A percentile compares a stretch with the other conserved stretches of the same genome.
These are phyloP conservation scores for Castanopsis chinensis DNA, from an alignment of 306 rosid species.

Conservation along the genomic window DNA sequence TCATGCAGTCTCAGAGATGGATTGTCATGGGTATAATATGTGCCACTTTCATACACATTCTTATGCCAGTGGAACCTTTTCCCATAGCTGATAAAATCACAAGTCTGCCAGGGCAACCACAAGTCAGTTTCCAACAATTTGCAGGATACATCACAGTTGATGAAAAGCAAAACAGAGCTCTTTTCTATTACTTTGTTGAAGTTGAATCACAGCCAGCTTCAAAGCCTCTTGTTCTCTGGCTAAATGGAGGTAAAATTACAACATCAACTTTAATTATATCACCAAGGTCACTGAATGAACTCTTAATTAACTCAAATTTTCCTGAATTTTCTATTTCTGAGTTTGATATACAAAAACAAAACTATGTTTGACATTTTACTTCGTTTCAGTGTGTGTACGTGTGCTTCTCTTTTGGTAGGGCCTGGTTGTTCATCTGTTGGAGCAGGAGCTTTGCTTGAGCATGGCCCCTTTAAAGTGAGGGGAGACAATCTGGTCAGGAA, in stretches of 20 bases:
- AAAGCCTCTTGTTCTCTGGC: conserved; percentile 53
- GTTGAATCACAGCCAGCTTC: conserved; percentile 37
- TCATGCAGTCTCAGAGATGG: conserved; percentile 14
- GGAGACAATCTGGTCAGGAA: conserved; percentile 45
- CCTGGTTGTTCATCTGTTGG: conserved; percentile 90
- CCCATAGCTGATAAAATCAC: conserved; percentile 15
- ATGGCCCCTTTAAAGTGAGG: conserved; percentile 69
- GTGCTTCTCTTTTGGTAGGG: conserved; percentile 39
- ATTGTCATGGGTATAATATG: not conserved
- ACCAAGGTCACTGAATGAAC: too few species aligned
- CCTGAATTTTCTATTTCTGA: too few species aligned
- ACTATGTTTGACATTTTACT: too few species aligned
- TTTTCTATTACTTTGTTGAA: conserved; percentile 48
- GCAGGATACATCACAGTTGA: conserved; percentile 37
- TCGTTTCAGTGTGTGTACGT: too few species aligned
- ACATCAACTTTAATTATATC: too few species aligned
- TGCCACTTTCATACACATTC: not conserved
- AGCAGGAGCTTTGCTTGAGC: conserved; percentile 66
- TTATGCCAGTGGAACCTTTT: not conserved
- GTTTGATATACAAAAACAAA: too few species aligned
- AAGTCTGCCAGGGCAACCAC: conserved; percentile 44
- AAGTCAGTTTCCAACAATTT: conserved; percentile 36
- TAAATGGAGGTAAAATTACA: conserved; percentile 53
- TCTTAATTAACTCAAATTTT: too few species aligned
- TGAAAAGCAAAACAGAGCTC: conserved; percentile 28